phyloP scores from a whole-genome alignment of 2,329 filamentous ascomycete genomes.

The Fusarium nanum region DNA sequence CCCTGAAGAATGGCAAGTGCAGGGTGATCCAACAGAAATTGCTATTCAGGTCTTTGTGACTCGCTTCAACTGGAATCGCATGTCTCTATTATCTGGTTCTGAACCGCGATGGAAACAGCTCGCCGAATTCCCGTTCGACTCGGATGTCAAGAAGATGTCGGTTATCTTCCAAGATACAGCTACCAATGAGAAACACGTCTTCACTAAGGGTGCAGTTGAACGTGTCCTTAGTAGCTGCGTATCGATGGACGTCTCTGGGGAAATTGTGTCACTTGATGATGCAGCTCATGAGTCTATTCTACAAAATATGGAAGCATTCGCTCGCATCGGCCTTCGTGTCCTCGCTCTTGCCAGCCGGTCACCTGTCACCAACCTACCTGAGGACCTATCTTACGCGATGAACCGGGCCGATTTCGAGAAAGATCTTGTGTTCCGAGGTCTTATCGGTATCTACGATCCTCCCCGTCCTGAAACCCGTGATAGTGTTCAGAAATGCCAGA shows the following conservation, averaged over 20 bases:
- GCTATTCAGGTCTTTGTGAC: constrained; percentile 79
- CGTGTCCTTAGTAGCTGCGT: constrained; percentile 71
- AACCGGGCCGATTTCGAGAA: constrained; percentile 56
- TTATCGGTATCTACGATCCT: constrained; percentile 76
- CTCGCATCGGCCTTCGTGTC: constrained; percentile 73
- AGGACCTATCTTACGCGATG: constrained; percentile 29
- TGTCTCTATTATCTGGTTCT: constrained; percentile 61
- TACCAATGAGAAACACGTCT: constrained; percentile 58
- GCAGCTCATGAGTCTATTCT: constrained; percentile 64
- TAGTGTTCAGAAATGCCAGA: constrained; percentile 66
- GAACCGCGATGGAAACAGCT: constrained; percentile 66
- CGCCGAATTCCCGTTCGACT: constrained; percentile 79
- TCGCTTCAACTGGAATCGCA: constrained; percentile 72
- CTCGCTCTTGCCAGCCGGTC: constrained; percentile 65
- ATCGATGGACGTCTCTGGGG: constrained; percentile 55
- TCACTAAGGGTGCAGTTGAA: constrained; percentile 75
- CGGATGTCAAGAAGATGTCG: constrained; percentile 80
- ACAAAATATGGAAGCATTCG: constrained; percentile 73
- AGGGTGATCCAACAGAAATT: constrained; percentile 74
- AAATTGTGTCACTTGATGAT: constrained; percentile 48
- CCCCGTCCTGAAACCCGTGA: constrained; percentile 70
- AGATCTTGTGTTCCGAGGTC: constrained; percentile 70
- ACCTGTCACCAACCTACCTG: constrained; percentile 29
- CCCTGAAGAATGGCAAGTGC: constrained; percentile 69
- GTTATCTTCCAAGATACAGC: constrained; percentile 68